Conservation (phyloP, 2,329 filamentous ascomycete genomes). For the Stemphylium lycopersici region DNA sequence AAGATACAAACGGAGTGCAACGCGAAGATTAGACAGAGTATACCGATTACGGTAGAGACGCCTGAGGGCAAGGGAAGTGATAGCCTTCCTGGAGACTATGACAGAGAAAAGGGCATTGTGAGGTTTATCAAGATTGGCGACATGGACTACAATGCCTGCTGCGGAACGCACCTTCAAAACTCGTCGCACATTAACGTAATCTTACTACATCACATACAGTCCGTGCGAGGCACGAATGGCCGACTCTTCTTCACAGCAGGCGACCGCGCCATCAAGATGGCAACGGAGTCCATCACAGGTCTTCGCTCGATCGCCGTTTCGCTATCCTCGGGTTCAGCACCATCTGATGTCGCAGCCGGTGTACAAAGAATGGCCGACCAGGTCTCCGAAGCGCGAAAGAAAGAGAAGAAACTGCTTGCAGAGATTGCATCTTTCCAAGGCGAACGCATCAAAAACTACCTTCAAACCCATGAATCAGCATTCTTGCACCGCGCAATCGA, state of each 20-base stretch:
- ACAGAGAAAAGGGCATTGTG: conserved; percentile 40
- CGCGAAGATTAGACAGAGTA: conserved; percentile 32
- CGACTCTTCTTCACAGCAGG: conserved; percentile 40
- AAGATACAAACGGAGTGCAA: conserved; percentile 39
- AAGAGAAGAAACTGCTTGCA: conserved; percentile 35
- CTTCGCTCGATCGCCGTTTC: conserved; percentile 36
- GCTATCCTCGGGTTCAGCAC: conserved; percentile 29
- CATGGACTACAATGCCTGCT: conserved; percentile 44
- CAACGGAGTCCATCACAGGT: conserved; percentile 33
- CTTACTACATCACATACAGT: conserved; percentile 40
- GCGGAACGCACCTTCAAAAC: conserved; percentile 43
- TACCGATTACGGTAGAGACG: conserved; percentile 40
- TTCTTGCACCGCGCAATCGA: conserved; percentile 37
- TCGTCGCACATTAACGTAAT: conserved; percentile 40
- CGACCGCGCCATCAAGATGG: conserved; percentile 38
- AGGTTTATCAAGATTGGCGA: conserved; percentile 43
- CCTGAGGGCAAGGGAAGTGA: conserved; percentile 33
- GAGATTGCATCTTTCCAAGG: conserved; percentile 39
- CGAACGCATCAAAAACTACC: conserved; percentile 26
- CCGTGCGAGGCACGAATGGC: conserved; percentile 40
- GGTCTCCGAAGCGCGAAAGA: conserved; percentile 31
- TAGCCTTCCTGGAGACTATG: conserved; percentile 41
- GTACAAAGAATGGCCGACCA: conserved; percentile 34
- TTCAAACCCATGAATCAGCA: conserved; percentile 20
- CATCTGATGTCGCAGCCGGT: conserved; percentile 30